Percentiles rank a stretch among this genome's conserved stretches.
Evolutionary conservation across 2,329 filamentous ascomycete genomes (phyloP).

Genomic region (Paraphaeosphaeria sporulosa): DNA sequence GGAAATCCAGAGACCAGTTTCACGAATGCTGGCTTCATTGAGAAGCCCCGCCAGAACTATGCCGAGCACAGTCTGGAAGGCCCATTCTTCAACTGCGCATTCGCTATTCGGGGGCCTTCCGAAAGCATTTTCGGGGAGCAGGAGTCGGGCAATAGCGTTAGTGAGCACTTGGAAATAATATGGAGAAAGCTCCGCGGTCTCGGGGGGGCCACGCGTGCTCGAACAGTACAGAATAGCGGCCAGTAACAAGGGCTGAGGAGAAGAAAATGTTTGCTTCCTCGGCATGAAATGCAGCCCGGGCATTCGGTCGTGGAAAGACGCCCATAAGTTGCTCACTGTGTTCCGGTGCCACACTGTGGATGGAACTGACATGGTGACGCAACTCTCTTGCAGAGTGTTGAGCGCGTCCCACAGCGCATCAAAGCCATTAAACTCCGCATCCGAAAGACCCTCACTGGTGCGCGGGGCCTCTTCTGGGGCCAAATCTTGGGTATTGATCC

Average conservation of each 20-base stretch:
- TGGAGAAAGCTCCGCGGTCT: constrained; percentile 3
- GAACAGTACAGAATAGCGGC: constrained; percentile 12
- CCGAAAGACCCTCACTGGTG: background rate
- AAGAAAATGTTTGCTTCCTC: constrained; percentile 12
- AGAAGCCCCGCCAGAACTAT: constrained; percentile 7
- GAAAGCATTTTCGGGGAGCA: constrained; percentile 3
- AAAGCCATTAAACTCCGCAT: constrained; percentile 1
- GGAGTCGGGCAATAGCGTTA: constrained; percentile 6
- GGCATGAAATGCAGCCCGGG: constrained; percentile 11
- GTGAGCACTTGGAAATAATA: constrained; percentile 8
- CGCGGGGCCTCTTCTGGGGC: background rate
- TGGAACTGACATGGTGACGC: background rate
- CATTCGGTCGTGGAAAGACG: constrained; percentile 10
- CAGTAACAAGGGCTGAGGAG: constrained; percentile 8
- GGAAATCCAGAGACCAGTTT: constrained; percentile 10
- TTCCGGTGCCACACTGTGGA: constrained; percentile 3
- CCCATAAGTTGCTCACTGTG: constrained; percentile 3
- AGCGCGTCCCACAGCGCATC: constrained; percentile 9
- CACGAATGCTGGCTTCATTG: constrained; percentile 11
- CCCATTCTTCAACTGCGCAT: constrained; percentile 7
- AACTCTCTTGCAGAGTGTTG: background rate
- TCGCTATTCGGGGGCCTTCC: background rate
- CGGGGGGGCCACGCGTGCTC: constrained; percentile 8
- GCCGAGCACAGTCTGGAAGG: constrained; percentile 9
- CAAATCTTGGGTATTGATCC: background rate